phyloP scores from a whole-genome alignment of 78 protist species.

The Diacronema lutheri region DNA sequence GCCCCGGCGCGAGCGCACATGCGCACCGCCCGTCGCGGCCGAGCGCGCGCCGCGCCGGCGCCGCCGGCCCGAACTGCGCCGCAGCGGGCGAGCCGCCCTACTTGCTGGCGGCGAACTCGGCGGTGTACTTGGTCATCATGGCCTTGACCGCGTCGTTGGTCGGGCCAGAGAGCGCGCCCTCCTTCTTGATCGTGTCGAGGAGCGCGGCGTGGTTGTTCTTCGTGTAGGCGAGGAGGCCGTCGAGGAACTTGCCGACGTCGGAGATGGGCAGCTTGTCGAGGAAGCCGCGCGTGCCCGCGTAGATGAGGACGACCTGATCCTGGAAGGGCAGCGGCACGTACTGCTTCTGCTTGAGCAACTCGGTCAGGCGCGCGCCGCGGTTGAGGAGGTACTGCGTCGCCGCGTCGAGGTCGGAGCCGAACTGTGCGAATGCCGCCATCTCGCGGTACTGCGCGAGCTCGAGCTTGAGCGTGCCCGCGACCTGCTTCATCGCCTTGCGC shows the following conservation, averaged over 20 bases:
- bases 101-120: neutral
- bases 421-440: slow-evolving; percentile 81
- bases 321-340: slow-evolving; percentile 53
- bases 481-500: slow-evolving; percentile 70
- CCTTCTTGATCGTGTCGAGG: slow-evolving; percentile 27
- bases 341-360: slow-evolving; percentile 63
- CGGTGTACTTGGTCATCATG: slow-evolving; percentile 14
- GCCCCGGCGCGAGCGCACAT: too few relatives aligned
- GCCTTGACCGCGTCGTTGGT: slow-evolving; percentile 22
- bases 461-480: slow-evolving; percentile 66
- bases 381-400: slow-evolving; percentile 58
- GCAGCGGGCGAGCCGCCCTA: neutral
- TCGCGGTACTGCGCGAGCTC: slow-evolving; percentile 81
- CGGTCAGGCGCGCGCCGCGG: slow-evolving; percentile 64
- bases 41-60: too few relatives aligned
- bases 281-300: slow-evolving; percentile 63
- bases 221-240: slow-evolving; percentile 14
- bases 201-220: slow-evolving; percentile 17
- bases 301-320: slow-evolving; percentile 49
- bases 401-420: slow-evolving; percentile 73
- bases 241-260: slow-evolving; percentile 34
- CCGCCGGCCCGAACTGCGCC: too few relatives aligned
- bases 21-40: too few relatives aligned
- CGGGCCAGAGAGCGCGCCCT: neutral
- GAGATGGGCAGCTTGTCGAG: slow-evolving; percentile 50